Conservation (phyloP, 352 stramenopile species). For the Pythium vanterpoolii region DNA sequence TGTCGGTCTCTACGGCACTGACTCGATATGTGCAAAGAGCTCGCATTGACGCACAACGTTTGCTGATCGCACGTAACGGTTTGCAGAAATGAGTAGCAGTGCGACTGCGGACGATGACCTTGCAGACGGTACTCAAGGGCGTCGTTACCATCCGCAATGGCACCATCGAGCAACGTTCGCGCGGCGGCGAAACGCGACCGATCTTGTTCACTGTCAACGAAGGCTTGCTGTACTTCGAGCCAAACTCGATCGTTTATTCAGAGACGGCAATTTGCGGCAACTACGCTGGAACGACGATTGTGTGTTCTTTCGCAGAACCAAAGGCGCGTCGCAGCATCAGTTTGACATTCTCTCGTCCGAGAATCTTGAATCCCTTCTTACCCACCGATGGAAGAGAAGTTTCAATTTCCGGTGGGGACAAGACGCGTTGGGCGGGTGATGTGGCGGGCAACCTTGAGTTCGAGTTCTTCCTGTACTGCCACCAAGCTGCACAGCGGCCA, state of each 20-base stretch:
- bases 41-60: no score
- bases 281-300: background rate
- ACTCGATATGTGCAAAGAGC: no score
- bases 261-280: background rate
- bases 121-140: background rate
- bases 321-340: background rate
- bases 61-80: no score
- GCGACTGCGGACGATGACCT: background rate
- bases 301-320: background rate
- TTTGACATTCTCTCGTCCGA: constrained; percentile 1
- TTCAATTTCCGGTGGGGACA: background rate
- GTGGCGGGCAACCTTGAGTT: background rate
- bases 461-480: background rate
- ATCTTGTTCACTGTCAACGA: background rate
- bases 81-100: no score
- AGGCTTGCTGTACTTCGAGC: background rate
- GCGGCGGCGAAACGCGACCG: background rate
- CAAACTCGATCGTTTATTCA: background rate
- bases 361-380: no score
- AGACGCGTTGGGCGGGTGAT: background rate
- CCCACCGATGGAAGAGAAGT: background rate
- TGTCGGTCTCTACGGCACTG: no score
- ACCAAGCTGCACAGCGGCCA: background rate
- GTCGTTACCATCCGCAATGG: background rate
- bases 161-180: background rate